Conservation (phyloP, 352 stramenopile species). For the Pythium diclinum region DNA sequence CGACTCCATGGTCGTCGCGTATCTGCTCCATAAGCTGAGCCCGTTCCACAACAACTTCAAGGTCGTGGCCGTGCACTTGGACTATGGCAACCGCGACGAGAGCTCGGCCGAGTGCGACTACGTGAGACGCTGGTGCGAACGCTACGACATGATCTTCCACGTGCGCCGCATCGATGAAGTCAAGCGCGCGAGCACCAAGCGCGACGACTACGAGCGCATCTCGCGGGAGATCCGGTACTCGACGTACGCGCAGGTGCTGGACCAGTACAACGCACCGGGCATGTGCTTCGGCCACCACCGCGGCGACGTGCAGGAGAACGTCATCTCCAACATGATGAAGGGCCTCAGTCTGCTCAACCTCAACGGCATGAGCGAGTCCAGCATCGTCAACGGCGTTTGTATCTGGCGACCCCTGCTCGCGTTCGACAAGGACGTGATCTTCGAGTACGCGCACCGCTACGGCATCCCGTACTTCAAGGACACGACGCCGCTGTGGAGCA, state of each 20-base stretch:
- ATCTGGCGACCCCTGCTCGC: slow-evolving; percentile 93
- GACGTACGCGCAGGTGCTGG: slow-evolving; percentile 88
- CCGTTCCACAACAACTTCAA: slow-evolving; percentile 46
- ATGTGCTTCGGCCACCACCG: slow-evolving; percentile 97
- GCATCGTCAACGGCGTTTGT: slow-evolving; percentile 64
- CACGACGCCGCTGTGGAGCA: slow-evolving; percentile 96
- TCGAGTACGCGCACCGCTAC: slow-evolving; percentile 94
- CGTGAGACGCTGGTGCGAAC: slow-evolving; percentile 87
- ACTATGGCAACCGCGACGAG: slow-evolving; percentile 96
- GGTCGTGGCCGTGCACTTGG: slow-evolving; percentile 94
- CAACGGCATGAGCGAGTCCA: slow-evolving; percentile 90
- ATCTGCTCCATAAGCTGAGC: slow-evolving; percentile 88
- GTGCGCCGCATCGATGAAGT: slow-evolving; percentile 91
- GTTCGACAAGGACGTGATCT: slow-evolving; percentile 94
- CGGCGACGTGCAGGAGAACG: slow-evolving; percentile 97
- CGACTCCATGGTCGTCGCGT: slow-evolving; percentile 97
- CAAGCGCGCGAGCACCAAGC: slow-evolving; percentile 86
- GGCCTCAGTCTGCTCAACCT: slow-evolving; percentile 91
- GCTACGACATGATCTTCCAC: slow-evolving; percentile 77
- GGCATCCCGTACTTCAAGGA: slow-evolving; percentile 98
- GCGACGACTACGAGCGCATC: slow-evolving; percentile 95
- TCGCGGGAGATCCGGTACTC: slow-evolving; percentile 92
- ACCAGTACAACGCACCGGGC: slow-evolving; percentile 64
- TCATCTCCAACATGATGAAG: slow-evolving; percentile 98
- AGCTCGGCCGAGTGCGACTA: slow-evolving; percentile 91